Base-by-base conservation (phyloP, 441 rosid species). In the Mallotus repandus region DNA sequence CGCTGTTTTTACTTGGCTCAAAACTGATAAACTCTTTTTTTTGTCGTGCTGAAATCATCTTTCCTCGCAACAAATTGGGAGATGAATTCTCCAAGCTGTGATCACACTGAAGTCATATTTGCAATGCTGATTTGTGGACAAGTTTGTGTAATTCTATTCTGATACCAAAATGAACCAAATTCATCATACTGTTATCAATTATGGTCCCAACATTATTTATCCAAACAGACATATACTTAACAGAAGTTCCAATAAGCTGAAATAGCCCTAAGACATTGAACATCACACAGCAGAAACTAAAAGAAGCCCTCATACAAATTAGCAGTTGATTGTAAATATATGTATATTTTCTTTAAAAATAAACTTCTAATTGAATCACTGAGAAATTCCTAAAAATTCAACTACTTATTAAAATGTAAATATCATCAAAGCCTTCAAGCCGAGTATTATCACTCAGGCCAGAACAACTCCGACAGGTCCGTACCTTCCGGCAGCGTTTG, bases 401-500 rank as follows among this genome's bases (percentile, higher is more conserved):
- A 66, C 41, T 21, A 35, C 11, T 59, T 11, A 46, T 55, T 32
- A 29, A n/a, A n/a, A 61, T 38, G 49, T 38, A 64, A 75, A 35
- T 18, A 69, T 12, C 48, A 63, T 68, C 57, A 49, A 78, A 70
- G 70, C 72, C 61, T 68, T 60, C 54, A 78, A 70, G 70, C 72
- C 61, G 53, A 62, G 69, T 64, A 25, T 16, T 63, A 72, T 71
- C 76, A 64, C 76, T 73, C 78, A 70, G 64, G 71, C 56, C 10
- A 77, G 49, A 68, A 82, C 62, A 68, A 82, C 62, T 74, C 81
- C 76, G 35, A 15, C 59, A 61, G 2, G 67, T 18, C 16, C 83
- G 74, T 90, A 96, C 99, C 99, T 93, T 92, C 90, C 38, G 84
- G 87, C 67, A 91, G 78, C 22, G 92, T 86, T 52, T 89, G 99